Conservation (phyloP, 2,329 filamentous ascomycete species). For the Cyphellophora europaea region DNA sequence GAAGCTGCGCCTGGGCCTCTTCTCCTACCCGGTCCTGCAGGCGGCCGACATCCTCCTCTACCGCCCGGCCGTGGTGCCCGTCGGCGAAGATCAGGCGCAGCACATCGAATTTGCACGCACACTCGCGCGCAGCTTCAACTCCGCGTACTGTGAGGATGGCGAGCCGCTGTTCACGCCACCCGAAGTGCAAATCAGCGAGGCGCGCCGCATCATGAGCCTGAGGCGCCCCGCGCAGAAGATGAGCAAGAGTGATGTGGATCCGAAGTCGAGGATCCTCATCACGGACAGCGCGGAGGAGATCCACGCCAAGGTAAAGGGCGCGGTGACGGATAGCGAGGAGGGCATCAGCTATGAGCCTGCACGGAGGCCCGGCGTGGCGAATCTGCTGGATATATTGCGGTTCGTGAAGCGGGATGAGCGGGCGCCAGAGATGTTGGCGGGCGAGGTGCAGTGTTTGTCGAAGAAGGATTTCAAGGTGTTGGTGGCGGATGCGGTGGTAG, state of each 20-base stretch:
- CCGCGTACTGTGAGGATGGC: constrained; percentile 47
- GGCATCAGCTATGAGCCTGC: constrained; percentile 64
- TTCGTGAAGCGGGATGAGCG: constrained; percentile 46
- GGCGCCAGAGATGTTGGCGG: constrained; percentile 36
- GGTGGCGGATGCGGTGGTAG: constrained; percentile 42
- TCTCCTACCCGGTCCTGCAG: constrained; percentile 92
- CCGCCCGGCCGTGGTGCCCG: constrained; percentile 83
- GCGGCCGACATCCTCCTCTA: constrained; percentile 91
- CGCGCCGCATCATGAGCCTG: constrained; percentile 84
- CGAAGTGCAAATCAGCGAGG: constrained; percentile 47
- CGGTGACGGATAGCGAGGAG: constrained; percentile 64
- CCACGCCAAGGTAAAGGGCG: constrained; percentile 56
- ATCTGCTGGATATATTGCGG: constrained; percentile 72
- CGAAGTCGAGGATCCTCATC: constrained; percentile 70
- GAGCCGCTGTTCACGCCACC: constrained; percentile 51
- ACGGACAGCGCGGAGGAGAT: constrained; percentile 62
- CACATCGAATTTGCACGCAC: constrained; percentile 90
- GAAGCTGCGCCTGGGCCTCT: constrained; percentile 74
- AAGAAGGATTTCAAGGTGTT: constrained; percentile 55
- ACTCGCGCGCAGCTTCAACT: constrained; percentile 79
- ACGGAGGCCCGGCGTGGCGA: constrained; percentile 71
- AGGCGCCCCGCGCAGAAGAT: constrained; percentile 70
- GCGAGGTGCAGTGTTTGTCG: constrained; percentile 32
- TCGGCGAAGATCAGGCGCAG: constrained; percentile 90
- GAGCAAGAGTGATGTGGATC: constrained; percentile 76